Conservation (phyloP, 805 yeast genomes). For the Isabelozyma heimii region DNA sequence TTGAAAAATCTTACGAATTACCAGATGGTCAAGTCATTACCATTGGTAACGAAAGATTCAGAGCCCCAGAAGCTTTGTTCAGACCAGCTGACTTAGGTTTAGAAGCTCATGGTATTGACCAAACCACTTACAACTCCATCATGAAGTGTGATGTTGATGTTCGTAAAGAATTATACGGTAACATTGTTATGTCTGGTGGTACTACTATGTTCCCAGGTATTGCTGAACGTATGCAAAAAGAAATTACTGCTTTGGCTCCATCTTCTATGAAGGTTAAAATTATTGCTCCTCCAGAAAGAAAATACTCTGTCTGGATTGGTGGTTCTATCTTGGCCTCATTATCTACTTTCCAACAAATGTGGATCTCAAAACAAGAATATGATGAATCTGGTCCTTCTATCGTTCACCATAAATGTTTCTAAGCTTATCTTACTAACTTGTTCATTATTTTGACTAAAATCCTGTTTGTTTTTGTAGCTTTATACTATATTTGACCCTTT, state of each 20-base stretch:
- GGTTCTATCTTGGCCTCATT: slow-evolving; percentile 98
- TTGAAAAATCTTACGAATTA: slow-evolving; percentile 98
- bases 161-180: slow-evolving; percentile 97
- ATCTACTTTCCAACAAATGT: slow-evolving; percentile 99
- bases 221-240: slow-evolving; percentile 99
- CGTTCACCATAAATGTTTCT: slow-evolving; percentile 94
- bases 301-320: slow-evolving; percentile 99
- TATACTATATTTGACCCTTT: not conserved
- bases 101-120: slow-evolving; percentile 99
- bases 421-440: slow-evolving; percentile 24
- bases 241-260: slow-evolving; percentile 98
- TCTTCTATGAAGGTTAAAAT: slow-evolving; percentile 99
- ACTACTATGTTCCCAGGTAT: slow-evolving; percentile 99
- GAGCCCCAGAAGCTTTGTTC: slow-evolving; percentile 99
- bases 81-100: slow-evolving; percentile 88
- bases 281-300: slow-evolving; percentile 99
- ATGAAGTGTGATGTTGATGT: slow-evolving; percentile 99
- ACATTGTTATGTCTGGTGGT: slow-evolving; percentile 99
- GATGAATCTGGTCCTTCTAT: slow-evolving; percentile 99
- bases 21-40: slow-evolving; percentile 99
- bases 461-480: not conserved
- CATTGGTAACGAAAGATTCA: slow-evolving; percentile 99
- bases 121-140: slow-evolving; percentile 92
- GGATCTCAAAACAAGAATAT: slow-evolving; percentile 99
- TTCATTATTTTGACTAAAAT: not conserved